A percentile compares a stretch with the other conserved stretches of the same genome.
Conservation (phyloP, 257 asterid species). For the Petrea volubilis region DNA sequence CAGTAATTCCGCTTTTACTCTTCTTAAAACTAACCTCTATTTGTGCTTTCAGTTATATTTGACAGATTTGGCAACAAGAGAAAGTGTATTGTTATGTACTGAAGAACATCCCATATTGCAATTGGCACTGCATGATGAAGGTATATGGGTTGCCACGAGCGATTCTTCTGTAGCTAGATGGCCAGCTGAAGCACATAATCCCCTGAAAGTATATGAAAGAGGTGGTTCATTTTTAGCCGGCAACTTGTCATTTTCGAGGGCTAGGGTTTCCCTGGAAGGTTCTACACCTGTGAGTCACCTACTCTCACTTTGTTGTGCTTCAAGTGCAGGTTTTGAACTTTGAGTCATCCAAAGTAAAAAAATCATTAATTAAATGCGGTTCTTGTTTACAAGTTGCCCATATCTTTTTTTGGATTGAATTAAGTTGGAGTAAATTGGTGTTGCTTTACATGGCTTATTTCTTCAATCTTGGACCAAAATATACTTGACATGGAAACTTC, state of each 20-base stretch:
- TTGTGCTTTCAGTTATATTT: constrained; percentile 59
- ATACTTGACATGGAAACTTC: background rate
- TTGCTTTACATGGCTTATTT: constrained; percentile 5
- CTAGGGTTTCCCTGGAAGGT: constrained; percentile 79
- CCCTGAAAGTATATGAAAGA: constrained; percentile 62
- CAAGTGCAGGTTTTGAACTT: background rate
- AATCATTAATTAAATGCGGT: background rate
- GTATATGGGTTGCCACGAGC: constrained; percentile 84
- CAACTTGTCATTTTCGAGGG: constrained; percentile 86
- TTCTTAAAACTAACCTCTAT: constrained; percentile 22
- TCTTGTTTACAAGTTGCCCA: background rate
- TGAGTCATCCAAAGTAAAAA: background rate
- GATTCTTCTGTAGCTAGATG: constrained; percentile 84
- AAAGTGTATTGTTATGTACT: constrained; percentile 76
- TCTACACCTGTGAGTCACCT: constrained; percentile 77
- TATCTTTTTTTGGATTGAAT: background rate
- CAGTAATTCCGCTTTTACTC: background rate
- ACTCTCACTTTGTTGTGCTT: constrained; percentile 5
- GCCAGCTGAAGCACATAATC: constrained; percentile 77
- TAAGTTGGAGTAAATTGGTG: constrained; percentile 4
- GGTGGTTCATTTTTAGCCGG: constrained; percentile 95
- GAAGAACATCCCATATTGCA: constrained; percentile 70
- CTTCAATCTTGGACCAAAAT: background rate
- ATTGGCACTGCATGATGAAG: constrained; percentile 76
- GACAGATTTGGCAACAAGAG: constrained; percentile 86